phyloP scores from a whole-genome alignment of 192 early-diverging fungal genomes.

The Jimgerdemannia lactiflua region DNA sequence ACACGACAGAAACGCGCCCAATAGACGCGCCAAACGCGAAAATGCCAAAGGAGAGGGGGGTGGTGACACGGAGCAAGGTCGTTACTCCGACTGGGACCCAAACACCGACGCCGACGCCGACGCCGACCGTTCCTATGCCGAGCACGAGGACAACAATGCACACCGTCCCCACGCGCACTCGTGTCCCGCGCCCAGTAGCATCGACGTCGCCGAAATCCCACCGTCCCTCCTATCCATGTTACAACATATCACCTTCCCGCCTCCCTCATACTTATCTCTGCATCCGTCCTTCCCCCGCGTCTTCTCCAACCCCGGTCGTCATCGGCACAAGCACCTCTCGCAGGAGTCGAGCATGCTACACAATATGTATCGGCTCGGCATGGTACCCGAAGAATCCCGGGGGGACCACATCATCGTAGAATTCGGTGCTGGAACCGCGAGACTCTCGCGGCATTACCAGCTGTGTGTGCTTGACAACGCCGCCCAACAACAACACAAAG shows the following conservation, averaged over 20 bases:
- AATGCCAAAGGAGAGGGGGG: no score
- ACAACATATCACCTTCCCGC: background rate
- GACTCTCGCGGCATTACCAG: constrained; percentile 1
- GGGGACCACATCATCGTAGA: background rate
- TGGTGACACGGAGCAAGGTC: no score
- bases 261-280: background rate
- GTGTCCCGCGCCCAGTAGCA: background rate
- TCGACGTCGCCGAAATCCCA: background rate
- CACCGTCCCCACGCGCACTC: background rate
- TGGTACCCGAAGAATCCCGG: background rate
- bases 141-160: no score
- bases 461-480: background rate
- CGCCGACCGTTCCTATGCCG: no score
- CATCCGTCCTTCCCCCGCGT: background rate
- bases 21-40: no score
- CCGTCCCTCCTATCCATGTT: background rate
- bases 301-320: background rate
- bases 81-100: no score
- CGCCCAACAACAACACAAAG: no score
- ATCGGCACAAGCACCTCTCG: background rate
- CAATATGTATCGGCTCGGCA: background rate
- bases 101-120: no score
- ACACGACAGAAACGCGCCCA: no score
- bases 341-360: constrained; percentile 3
- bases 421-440: constrained; percentile 5